Conservation (phyloP, 2,329 filamentous ascomycete genomes). For the Colletotrichum acutatum region DNA sequence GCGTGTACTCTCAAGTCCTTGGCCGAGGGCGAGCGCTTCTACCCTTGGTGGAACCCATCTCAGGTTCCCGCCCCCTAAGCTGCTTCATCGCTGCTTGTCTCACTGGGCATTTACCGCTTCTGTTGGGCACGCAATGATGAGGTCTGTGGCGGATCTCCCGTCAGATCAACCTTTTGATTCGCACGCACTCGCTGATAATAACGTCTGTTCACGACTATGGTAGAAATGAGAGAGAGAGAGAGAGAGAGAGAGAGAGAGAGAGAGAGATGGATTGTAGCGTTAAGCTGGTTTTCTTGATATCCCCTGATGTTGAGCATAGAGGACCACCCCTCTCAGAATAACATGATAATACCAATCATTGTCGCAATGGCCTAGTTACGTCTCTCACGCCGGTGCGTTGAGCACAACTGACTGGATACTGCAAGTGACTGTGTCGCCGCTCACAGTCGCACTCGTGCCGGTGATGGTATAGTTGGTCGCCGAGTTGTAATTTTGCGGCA, state of each 20-base stretch:
- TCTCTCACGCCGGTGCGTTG: background rate
- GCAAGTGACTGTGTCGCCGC: background rate
- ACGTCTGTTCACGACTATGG: background rate
- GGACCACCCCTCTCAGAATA: background rate
- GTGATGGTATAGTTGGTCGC: background rate
- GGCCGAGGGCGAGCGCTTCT: constrained; percentile 50
- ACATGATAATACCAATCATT: constrained; percentile 3
- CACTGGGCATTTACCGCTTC: constrained; percentile 18
- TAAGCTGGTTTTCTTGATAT: constrained; percentile 12
- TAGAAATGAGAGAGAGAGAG: background rate
- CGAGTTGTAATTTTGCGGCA: background rate
- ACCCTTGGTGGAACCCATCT: constrained; percentile 44
- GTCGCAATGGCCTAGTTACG: background rate
- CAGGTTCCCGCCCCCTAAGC: constrained; percentile 29
- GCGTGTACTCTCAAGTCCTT: constrained; percentile 39
- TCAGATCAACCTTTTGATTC: background rate
- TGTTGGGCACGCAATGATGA: constrained; percentile 21
- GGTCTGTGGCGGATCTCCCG: background rate
- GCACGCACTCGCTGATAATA: background rate
- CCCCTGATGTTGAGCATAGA: constrained; percentile 3
- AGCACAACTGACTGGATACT: background rate
- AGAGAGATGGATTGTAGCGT: background rate
- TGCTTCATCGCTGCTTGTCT: constrained; percentile 15
- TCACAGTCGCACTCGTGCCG: background rate
- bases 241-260: background rate